Percentiles rank a stretch among this genome's conserved stretches.
phyloP scores from a whole-genome alignment of 1,284 basidiomycete genomes.

The Cutaneotrichosporon mucoides region DNA sequence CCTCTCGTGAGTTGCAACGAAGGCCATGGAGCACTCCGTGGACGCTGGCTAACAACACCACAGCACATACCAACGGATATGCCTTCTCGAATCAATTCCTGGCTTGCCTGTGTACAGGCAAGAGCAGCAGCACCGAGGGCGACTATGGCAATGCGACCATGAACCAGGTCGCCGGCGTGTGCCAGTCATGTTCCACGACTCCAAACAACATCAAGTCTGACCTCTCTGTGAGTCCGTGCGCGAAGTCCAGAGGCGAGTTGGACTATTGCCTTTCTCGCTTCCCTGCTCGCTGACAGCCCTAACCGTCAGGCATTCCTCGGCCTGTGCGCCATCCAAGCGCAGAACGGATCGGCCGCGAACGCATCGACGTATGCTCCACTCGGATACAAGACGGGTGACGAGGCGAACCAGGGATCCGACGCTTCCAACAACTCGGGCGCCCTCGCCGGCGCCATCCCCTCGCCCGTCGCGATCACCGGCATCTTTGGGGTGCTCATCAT shows the following conservation, averaged over 20 bases:
- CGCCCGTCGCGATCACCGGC: no score
- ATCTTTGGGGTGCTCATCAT: no score
- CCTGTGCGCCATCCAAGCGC: constrained; percentile 30
- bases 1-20: constrained; percentile 6
- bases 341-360: constrained; percentile 34
- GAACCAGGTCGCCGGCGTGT: constrained; percentile 22
- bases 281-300: no score
- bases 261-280: no score
- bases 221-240: constrained; percentile 28
- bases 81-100: constrained; percentile 35
- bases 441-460: no score
- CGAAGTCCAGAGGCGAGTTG: no score
- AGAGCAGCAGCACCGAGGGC: constrained; percentile 8
- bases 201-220: constrained; percentile 28
- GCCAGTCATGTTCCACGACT: constrained; percentile 34
- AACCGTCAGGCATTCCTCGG: constrained; percentile 18
- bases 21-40: no score
- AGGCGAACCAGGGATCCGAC: not conserved
- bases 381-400: constrained; percentile 25
- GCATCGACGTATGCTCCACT: constrained; percentile 28
- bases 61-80: constrained; percentile 13
- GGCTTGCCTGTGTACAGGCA: constrained; percentile 32
- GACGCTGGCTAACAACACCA: no score
- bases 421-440: no score
- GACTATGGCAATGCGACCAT: constrained; percentile 26